Evolutionary conservation across 1,284 basidiomycete genomes (phyloP).

Genomic region (Ganoderma resinaceum): DNA sequence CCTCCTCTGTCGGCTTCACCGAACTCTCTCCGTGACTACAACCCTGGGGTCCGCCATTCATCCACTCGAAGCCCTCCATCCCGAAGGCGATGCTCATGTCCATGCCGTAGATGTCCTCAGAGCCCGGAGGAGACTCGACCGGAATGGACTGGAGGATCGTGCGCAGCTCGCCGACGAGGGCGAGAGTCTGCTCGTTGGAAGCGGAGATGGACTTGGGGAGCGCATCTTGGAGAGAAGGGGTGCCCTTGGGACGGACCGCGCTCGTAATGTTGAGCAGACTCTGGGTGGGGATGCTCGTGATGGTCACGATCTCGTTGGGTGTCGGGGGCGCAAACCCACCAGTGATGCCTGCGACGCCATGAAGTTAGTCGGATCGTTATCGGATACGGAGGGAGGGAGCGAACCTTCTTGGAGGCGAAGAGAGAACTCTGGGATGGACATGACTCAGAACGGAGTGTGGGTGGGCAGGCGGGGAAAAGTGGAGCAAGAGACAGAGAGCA

Average conservation of each 20-base stretch:
- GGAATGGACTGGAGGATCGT: slow-evolving; percentile 63
- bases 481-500: background rate
- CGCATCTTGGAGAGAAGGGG: slow-evolving; percentile 49
- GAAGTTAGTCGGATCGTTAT: slow-evolving; percentile 13
- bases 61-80: slow-evolving; percentile 64
- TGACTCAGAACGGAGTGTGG: slow-evolving; percentile 14
- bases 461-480: slow-evolving; percentile 1
- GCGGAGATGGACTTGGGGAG: slow-evolving; percentile 53
- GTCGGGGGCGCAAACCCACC: slow-evolving; percentile 78
- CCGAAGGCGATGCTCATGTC: slow-evolving; percentile 72
- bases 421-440: slow-evolving; percentile 43
- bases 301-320: slow-evolving; percentile 59
- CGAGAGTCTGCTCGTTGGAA: slow-evolving; percentile 43
- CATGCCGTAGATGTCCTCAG: slow-evolving; percentile 73
- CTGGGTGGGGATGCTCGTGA: slow-evolving; percentile 50
- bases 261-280: slow-evolving; percentile 53
- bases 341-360: slow-evolving; percentile 59
- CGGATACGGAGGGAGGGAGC: slow-evolving; percentile 2
- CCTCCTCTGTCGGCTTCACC: slow-evolving; percentile 59
- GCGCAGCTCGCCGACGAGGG: slow-evolving; percentile 62
- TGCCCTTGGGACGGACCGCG: slow-evolving; percentile 56
- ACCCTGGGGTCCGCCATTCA: slow-evolving; percentile 66
- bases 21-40: slow-evolving; percentile 59
- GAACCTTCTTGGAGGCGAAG: slow-evolving; percentile 45
- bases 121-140: slow-evolving; percentile 64